These are phyloP conservation scores for Cutaneotrichosporon cavernicola DNA, from an alignment of 1,284 basidiomycete genomes.

Conservation along the genomic window DNA sequence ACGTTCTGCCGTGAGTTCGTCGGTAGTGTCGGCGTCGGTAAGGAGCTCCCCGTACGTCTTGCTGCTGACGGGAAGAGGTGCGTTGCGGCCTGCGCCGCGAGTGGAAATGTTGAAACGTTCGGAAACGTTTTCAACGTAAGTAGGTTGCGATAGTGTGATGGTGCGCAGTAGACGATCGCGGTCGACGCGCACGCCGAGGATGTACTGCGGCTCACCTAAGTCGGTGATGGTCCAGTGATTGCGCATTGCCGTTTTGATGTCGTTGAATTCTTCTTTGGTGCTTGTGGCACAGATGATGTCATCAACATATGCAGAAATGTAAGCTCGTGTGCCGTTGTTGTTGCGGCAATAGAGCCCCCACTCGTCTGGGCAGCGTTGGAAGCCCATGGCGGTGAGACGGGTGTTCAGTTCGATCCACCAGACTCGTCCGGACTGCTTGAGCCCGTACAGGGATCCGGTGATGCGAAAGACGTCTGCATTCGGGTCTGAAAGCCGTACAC, in stretches of 20 bases:
- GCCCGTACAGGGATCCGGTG: conserved; percentile 53
- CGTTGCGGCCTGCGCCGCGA: conserved; percentile 15
- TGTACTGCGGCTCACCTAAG: conserved; percentile 20
- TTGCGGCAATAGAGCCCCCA: conserved; percentile 49
- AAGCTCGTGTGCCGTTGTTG: conserved; percentile 7
- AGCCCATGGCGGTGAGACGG: conserved; percentile 43
- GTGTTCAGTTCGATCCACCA: conserved; percentile 51
- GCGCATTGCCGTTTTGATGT: background rate
- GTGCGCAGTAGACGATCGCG: conserved; percentile 37
- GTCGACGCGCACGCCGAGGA: conserved; percentile 39
- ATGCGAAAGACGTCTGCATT: conserved; percentile 30
- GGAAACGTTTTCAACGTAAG: conserved; percentile 53
- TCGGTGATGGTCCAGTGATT: background rate
- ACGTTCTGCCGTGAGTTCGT: background rate
- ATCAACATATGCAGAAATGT: conserved; percentile 17
- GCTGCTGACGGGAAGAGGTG: conserved; percentile 12
- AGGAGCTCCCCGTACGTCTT: background rate
- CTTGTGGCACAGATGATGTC: conserved; percentile 22
- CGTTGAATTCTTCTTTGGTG: background rate
- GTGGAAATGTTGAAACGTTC: conserved; percentile 34
- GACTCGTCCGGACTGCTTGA: conserved; percentile 49
- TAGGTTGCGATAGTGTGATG: conserved; percentile 51
- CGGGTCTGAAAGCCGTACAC: background rate
- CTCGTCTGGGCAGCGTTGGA: conserved; percentile 42
- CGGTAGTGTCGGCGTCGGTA: background rate